Conservation (phyloP, 2,329 filamentous ascomycete species). For the Colletotrichum camelliae region DNA sequence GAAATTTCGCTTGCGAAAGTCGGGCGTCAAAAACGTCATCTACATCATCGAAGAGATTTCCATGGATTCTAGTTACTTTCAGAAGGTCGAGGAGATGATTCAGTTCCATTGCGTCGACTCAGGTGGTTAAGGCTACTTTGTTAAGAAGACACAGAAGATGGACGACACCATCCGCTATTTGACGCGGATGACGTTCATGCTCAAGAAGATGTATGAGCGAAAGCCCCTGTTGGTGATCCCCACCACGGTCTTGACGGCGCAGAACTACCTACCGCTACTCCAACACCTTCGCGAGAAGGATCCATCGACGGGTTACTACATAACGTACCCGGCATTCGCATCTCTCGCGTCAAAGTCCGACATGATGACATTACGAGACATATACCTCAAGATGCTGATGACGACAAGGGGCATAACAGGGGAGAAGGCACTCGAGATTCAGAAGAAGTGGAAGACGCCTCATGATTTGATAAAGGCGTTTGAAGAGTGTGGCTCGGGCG, state of each 20-base stretch:
- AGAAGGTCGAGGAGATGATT: constrained; percentile 70
- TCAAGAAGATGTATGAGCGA: constrained; percentile 69
- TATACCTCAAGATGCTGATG: constrained; percentile 88
- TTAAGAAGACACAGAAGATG: constrained; percentile 77
- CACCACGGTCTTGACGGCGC: constrained; percentile 63
- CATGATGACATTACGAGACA: constrained; percentile 73
- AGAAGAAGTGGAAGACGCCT: constrained; percentile 79
- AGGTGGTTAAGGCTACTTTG: constrained; percentile 82
- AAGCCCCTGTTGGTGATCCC: constrained; percentile 68
- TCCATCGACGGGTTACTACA: constrained; percentile 57
- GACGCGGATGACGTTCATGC: constrained; percentile 70
- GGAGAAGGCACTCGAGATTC: constrained; percentile 81
- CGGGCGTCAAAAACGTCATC: constrained; percentile 76
- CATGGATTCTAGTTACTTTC: constrained; percentile 58
- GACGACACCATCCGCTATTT: constrained; percentile 82
- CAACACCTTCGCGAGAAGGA: constrained; percentile 61
- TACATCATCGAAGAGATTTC: constrained; percentile 80
- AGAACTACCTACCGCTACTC: constrained; percentile 70
- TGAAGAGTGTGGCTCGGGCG: constrained; percentile 55
- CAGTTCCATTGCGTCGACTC: constrained; percentile 77
- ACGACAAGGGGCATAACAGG: constrained; percentile 76
- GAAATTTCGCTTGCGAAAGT: constrained; percentile 78
- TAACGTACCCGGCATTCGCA: constrained; percentile 75
- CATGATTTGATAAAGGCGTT: constrained; percentile 74
- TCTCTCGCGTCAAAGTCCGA: constrained; percentile 78